These are phyloP conservation scores for Zostera marina DNA, from an alignment of 116 monocot species.

Conservation along the genomic window DNA sequence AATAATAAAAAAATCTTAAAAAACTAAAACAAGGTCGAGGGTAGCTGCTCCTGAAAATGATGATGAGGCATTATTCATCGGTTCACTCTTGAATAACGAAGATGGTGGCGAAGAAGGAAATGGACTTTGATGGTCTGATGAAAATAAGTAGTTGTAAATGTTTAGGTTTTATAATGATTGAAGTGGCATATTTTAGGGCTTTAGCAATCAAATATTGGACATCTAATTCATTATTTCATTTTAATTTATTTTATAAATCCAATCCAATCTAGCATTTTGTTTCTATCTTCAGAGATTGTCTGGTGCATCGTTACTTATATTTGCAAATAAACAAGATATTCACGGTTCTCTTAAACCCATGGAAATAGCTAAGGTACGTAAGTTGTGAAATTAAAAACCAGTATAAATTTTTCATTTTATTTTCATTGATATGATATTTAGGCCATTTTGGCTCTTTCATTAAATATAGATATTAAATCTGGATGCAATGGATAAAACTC, in stretches of 20 bases:
- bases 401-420: not conserved
- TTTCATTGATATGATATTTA: not conserved
- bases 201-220: too few relatives aligned
- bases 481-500: slow-evolving; percentile 50
- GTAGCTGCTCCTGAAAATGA: too few relatives aligned
- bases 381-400: not conserved
- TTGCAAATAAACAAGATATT: slow-evolving; percentile 98
- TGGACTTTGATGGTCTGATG: too few relatives aligned
- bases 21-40: too few relatives aligned
- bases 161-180: too few relatives aligned
- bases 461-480: slow-evolving; percentile 56
- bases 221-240: not conserved
- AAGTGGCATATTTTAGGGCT: too few relatives aligned
- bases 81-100: too few relatives aligned
- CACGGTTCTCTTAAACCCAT: slow-evolving; percentile 69
- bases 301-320: slow-evolving; percentile 76
- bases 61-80: too few relatives aligned
- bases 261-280: not conserved
- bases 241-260: not conserved
- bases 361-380: slow-evolving; percentile 72
- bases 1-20: too few relatives aligned
- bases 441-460: not conserved
- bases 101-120: not conserved
- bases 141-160: too few relatives aligned
- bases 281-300: slow-evolving; percentile 54